phyloP scores from a whole-genome alignment of 345 rosid species.

The Gossypium arboreum region DNA sequence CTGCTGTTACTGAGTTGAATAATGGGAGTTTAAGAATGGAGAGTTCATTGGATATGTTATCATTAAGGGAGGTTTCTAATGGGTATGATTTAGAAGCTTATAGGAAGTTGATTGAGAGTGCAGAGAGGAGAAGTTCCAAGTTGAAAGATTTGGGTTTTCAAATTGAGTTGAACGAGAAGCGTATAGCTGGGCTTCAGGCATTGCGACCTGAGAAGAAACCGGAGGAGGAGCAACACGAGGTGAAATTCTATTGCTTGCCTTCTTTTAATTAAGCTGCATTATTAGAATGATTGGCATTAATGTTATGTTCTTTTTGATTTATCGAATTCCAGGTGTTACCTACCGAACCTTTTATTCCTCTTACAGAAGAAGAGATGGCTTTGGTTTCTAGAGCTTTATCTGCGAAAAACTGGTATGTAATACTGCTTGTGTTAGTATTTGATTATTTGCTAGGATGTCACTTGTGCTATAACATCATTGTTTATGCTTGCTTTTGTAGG shows the following conservation, averaged over 20 bases:
- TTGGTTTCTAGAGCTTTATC: conserved; percentile 54
- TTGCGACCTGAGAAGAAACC: conserved; percentile 44
- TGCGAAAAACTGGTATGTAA: conserved; percentile 43
- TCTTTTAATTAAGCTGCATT: neutral
- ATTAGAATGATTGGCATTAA: neutral
- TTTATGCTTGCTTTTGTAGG: conserved; percentile 38
- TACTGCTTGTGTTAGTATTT: conserved; percentile 7
- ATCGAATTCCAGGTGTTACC: conserved; percentile 49
- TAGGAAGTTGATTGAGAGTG: conserved; percentile 54
- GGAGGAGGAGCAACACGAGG: conserved; percentile 39
- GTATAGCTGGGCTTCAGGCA: conserved; percentile 28
- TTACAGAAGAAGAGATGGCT: conserved; percentile 64
- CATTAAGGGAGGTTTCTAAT: conserved; percentile 32
- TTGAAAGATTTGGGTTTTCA: conserved; percentile 48
- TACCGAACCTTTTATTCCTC: conserved; percentile 60
- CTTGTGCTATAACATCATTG: conserved; percentile 18
- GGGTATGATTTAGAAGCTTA: conserved; percentile 47
- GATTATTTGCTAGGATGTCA: conserved; percentile 2
- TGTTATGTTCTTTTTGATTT: neutral
- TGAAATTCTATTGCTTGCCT: conserved; percentile 15
- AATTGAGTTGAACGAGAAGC: conserved; percentile 54
- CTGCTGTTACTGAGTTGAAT: conserved; percentile 39
- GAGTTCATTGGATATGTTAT: conserved; percentile 39
- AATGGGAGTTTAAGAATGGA: conserved; percentile 39
- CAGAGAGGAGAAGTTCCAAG: conserved; percentile 43